Evolutionary conservation across 139 green algal species (phyloP), one percentile per base, ranked within the genome.

Genomic region (Auxenochlorella protothecoides): DNA sequence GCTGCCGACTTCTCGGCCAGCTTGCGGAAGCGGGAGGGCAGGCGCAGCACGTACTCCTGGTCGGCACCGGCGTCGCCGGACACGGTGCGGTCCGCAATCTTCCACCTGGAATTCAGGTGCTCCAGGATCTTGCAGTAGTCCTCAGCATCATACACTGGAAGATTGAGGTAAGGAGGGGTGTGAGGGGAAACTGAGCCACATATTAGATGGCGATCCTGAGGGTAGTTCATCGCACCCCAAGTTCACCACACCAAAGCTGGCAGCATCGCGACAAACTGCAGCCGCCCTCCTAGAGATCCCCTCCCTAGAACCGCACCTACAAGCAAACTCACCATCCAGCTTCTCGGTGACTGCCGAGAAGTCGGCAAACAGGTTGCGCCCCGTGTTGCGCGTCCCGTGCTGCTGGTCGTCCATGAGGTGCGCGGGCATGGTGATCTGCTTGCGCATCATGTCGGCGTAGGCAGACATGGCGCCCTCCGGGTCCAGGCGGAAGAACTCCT

Each of bases 381-480:
- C 81, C 54, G 80, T 89, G 70, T 81, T 86, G 55, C 62, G 63
- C 11, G 59, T 60, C 27, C 72, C 57, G 78, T 96, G 94, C 83
- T 92, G 78, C 52, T 76, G 78, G 82, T 98, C 94, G 73, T 97
- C 76, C 94, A 99, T 97, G 4, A 97, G 77, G 83, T 98, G 94
- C 8, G 94, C 94, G 44, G 92, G 92, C 95, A 99, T 99, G 10
- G 96, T 90, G 76, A 99, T 98, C 86, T 97, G 89, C 85, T 98
- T 98, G 62, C 77, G 80, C 92, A 99, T 98, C 95, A 99, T 99
- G 86, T 97, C 94, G 9, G 83, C 89, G 77, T 97, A 98, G 3
- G 88, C 90, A 10, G 96, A 65, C 83, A 97, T 92, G 27, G 93
- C 81, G 70, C 91, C 91, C 68, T 89, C 75, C 59, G 90, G 90